phyloP scores from a whole-genome alignment of 2,329 filamentous ascomycete species.

The Thelonectria blattea region DNA sequence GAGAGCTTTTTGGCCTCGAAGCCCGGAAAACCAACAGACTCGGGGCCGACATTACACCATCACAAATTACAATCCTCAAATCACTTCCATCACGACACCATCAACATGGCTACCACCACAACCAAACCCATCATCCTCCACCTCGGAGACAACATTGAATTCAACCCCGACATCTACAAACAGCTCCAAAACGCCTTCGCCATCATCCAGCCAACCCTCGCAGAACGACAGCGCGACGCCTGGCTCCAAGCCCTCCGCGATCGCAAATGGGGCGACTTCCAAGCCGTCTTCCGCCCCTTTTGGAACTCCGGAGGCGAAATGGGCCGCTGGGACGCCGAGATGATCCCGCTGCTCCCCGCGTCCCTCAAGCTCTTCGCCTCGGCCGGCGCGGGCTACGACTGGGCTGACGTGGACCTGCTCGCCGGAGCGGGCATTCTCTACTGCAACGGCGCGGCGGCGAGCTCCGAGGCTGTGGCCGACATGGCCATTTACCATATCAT shows the following conservation, averaged over 20 bases:
- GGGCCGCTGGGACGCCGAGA: slow-evolving; percentile 66
- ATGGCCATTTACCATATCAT: slow-evolving; percentile 65
- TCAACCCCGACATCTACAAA: slow-evolving; percentile 40
- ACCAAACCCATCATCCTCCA: slow-evolving; percentile 40
- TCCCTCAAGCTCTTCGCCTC: slow-evolving; percentile 63
- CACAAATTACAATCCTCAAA: no score
- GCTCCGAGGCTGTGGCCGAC: slow-evolving; percentile 67
- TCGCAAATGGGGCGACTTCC: slow-evolving; percentile 50
- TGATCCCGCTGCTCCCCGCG: slow-evolving; percentile 59
- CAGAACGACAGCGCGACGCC: slow-evolving; percentile 46
- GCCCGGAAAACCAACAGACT: no score
- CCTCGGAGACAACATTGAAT: slow-evolving; percentile 41
- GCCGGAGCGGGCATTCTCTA: slow-evolving; percentile 55
- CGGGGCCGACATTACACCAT: no score
- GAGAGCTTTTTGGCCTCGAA: no score
- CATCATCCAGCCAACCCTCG: slow-evolving; percentile 44
- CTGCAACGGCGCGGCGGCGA: slow-evolving; percentile 66
- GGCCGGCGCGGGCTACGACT: slow-evolving; percentile 68
- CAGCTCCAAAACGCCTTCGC: slow-evolving; percentile 39
- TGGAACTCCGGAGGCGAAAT: slow-evolving; percentile 71
- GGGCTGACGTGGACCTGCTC: slow-evolving; percentile 58
- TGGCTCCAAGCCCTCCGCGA: slow-evolving; percentile 47
- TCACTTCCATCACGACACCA: not conserved
- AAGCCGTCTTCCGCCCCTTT: slow-evolving; percentile 60
- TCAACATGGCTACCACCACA: not conserved